Evolutionary conservation across 2,329 filamentous ascomycete species (phyloP), one percentile per base, ranked within the genome.

Genomic region (Aspergillus ruber): DNA sequence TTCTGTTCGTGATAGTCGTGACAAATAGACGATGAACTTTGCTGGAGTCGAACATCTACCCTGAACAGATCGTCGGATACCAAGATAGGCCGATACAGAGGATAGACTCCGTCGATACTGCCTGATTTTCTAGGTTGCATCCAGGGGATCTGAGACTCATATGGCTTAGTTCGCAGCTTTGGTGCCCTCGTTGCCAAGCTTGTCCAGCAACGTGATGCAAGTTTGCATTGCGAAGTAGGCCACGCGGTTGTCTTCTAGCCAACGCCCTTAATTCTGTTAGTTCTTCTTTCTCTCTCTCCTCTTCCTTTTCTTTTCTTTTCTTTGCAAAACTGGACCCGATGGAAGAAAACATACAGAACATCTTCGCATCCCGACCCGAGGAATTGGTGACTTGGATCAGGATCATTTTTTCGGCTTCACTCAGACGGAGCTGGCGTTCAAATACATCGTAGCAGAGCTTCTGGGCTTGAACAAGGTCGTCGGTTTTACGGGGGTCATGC

Each of bases 331-430:
- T 32, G 25, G n/a, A 44, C 4, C 35, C 23, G 42, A 32, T 20
- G 21, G 39, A 20, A 40, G n/a, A 29, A 12, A 18, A 59, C 60
- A 52, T 54, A 63, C 60, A 62, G 48, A 63, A 60, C 20, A 45
- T 32, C 33, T 55, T 41, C 8, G 58, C 56, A 47, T 62, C 59
- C 17, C 52, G 35, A 12, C 54, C 50, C 25, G 48, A 46, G 21
- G 54, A 56, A 27, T 49, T 39, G 10, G 49, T 55, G 13, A 43
- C 39, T 13, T 44, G 43, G 25, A 63, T 46, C 10, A 62, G 13
- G 12, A 57, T 29, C 25, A 41, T 43, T 33, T 57, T 55, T 41
- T 63, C 59, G 6, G 47, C 50, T 39, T 41, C 39, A 39, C 50
- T 60, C 15, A 62, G 43, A 38, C 47, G 51, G 18, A 56, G 49